Conservation (phyloP, 2,329 filamentous ascomycete genomes). For the Talaromyces albobiverticillius region DNA sequence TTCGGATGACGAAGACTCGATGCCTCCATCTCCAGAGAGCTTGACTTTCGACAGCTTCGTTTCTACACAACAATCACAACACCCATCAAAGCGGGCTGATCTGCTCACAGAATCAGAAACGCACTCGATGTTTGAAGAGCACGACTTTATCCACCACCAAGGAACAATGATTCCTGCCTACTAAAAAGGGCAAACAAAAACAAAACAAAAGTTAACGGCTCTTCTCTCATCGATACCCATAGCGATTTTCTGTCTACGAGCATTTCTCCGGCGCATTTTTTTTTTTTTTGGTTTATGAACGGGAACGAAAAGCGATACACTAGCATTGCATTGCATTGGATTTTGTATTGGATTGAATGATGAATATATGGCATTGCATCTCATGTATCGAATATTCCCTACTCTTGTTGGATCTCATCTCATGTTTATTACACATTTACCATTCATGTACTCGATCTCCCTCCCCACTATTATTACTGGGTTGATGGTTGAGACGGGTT, state of each 20-base stretch:
- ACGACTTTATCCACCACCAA: constrained; percentile 46
- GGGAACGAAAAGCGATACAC: not conserved
- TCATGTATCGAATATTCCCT: constrained; percentile 1
- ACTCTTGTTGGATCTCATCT: constrained; percentile 1
- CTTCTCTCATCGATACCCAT: constrained; percentile 7
- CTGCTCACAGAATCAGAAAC: constrained; percentile 33
- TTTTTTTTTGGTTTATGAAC: not conserved
- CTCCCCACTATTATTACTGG: not conserved
- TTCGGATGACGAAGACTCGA: constrained; percentile 68
- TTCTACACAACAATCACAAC: constrained; percentile 48
- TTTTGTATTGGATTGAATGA: not conserved
- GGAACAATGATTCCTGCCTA: constrained; percentile 50
- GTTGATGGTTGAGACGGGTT: constrained; percentile 7
- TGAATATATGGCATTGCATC: not conserved
- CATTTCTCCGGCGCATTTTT: constrained; percentile 7
- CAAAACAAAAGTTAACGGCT: constrained; percentile 7
- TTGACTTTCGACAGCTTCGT: constrained; percentile 56
- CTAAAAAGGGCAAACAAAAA: constrained; percentile 23
- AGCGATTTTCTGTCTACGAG: constrained; percentile 5
- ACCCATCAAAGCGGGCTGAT: constrained; percentile 19
- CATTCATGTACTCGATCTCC: constrained; percentile 8
- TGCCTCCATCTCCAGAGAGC: constrained; percentile 67
- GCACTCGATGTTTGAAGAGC: constrained; percentile 42
- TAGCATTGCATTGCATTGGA: constrained; percentile 5
- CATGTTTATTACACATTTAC: not conserved